Evolutionary conservation across 768 basidiomycete species (phyloP).

Genomic region (Podaxis mareebaensis): DNA sequence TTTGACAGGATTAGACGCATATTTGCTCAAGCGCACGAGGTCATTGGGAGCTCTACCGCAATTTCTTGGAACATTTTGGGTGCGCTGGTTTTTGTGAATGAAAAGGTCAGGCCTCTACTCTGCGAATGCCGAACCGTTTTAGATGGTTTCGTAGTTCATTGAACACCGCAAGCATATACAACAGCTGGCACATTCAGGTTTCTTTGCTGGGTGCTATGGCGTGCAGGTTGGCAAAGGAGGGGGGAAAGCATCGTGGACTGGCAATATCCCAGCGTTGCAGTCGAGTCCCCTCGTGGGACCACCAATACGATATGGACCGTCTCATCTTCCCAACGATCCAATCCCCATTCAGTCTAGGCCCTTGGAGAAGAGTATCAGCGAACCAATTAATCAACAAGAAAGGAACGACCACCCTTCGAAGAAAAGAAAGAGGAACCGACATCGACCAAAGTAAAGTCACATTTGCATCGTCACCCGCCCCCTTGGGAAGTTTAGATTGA

Average conservation of each 20-base stretch:
- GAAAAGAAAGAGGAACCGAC: neutral
- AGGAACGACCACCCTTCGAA: neutral
- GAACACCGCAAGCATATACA: neutral
- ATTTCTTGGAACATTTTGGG: slow-evolving; percentile 26
- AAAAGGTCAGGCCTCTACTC: neutral
- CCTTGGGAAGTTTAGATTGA: neutral
- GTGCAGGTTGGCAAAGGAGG: neutral
- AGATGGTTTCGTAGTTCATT: slow-evolving; percentile 1
- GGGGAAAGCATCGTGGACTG: neutral
- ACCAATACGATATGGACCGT: neutral
- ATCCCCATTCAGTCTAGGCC: neutral
- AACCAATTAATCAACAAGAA: neutral
- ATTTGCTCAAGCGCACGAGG: slow-evolving; percentile 35
- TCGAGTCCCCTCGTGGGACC: neutral
- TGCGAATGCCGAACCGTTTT: neutral
- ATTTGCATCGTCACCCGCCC: neutral
- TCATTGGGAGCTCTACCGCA: slow-evolving; percentile 23
- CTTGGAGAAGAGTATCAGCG: neutral
- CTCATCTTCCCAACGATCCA: neutral
- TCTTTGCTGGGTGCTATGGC: neutral
- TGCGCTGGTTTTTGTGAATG: slow-evolving; percentile 26
- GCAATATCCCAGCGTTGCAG: neutral
- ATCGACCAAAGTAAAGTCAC: neutral
- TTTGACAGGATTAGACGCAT: slow-evolving; percentile 29
- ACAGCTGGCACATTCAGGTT: neutral